These are phyloP conservation scores for Linnemannia hyalina DNA, from an alignment of 192 early-diverging fungal genomes.

Conservation along the genomic window DNA sequence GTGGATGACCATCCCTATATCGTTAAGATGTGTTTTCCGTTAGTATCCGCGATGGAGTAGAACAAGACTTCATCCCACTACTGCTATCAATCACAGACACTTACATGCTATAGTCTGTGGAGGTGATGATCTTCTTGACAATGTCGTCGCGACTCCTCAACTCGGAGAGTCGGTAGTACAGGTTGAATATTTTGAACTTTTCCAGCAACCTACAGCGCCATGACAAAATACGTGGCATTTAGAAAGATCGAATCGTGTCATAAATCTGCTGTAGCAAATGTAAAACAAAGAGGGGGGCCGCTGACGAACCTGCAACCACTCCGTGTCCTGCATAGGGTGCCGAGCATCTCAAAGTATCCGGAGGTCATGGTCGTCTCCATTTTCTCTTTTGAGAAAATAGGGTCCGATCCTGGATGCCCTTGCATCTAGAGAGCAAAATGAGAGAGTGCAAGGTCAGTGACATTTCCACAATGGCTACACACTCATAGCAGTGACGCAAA, in stretches of 20 bases:
- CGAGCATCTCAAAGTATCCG: conserved; percentile 86
- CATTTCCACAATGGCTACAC: not conserved
- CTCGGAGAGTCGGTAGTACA: conserved; percentile 84
- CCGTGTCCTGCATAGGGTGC: conserved; percentile 69
- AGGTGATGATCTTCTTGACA: conserved; percentile 77
- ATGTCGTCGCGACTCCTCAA: conserved; percentile 84
- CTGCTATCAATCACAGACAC: not conserved
- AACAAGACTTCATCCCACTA: not conserved
- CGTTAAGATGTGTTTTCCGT: not conserved
- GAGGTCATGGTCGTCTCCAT: conserved; percentile 79
- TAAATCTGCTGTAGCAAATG: conserved; percentile 64
- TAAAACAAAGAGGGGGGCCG: not conserved
- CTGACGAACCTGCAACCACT: conserved; percentile 71
- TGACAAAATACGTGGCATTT: conserved; percentile 33
- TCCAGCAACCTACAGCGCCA: conserved; percentile 64
- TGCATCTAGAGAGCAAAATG: conserved; percentile 51
- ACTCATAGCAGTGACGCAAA: not conserved
- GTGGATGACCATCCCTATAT: conserved; percentile 81
- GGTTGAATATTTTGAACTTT: conserved; percentile 83
- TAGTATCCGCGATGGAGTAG: not conserved
- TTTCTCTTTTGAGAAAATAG: conserved; percentile 80
- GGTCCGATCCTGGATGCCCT: conserved; percentile 62
- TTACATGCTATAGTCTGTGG: conserved; percentile 79
- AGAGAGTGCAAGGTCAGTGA: not conserved
- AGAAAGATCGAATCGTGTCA: conserved; percentile 59